Evolutionary conservation across 1,139 yeast genomes (phyloP), one percentile per base, ranked within the genome.

Genomic region (Pichia sp.): DNA sequence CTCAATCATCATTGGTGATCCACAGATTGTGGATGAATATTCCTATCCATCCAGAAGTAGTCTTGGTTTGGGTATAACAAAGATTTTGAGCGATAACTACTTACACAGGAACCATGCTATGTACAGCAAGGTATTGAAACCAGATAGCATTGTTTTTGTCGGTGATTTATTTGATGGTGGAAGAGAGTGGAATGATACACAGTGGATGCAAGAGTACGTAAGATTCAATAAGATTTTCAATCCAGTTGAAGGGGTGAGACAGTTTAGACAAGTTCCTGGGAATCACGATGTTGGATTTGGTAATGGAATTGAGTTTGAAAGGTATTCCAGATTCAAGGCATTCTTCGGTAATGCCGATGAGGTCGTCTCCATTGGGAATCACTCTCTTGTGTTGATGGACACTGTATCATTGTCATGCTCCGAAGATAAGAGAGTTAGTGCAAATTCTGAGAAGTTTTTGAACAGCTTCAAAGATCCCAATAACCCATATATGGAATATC

Each of bases 91-190:
- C 20, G 98, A 91, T 55, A 76, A 81, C 46, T 88, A 86, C 53
- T 76, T 86, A 41, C 77, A 75, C 46, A 66, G 93, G 43, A 87
- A 88, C 52, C 83, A 87, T 72, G 69, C 70, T 40, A 66, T 68
- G 39, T 63, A 83, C 34, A 80, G 83, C 47, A 50, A 61, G 8
- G 48, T 61, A 3, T 65, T 91, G 36, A 74, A 77, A 33, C 96
- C 97, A 0, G 82, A 88, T 51, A 65, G 85, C 3, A 75, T 77
- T 1, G 59, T 88, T 6, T 91, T 86, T 53, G 62, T 91, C 30
- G 98, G 98, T 1, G 98, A 91, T 55, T 60, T 88, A 40, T 85
- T 88, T 53, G 98, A 91, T 58, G 97, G 97, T 12, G 98, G 98
- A 0, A 67, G 97, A 40, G 86, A 84, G 43, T 87, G 96, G 94